These are phyloP conservation scores for Catunica adiposa DNA, from an alignment of 2,329 filamentous ascomycete genomes.

Conservation along the genomic window DNA sequence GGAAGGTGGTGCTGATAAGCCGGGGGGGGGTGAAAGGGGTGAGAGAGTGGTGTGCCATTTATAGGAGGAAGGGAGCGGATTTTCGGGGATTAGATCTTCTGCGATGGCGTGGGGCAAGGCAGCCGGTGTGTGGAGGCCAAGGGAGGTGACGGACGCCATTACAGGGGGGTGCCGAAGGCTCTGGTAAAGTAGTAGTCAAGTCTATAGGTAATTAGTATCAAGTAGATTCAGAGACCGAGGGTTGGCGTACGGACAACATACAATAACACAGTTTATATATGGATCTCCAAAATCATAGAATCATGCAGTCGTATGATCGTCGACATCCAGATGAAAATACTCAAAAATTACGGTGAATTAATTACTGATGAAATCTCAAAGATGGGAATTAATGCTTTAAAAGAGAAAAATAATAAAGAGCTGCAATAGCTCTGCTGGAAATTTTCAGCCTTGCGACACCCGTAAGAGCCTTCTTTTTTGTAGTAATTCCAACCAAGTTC, in stretches of 20 bases:
- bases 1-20: background rate
- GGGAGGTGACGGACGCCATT: slow-evolving; percentile 83
- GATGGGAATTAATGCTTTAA: too few relatives aligned
- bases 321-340: too few relatives aligned
- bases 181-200: background rate
- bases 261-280: too few relatives aligned
- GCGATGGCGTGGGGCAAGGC: slow-evolving; percentile 68
- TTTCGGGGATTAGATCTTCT: slow-evolving; percentile 56
- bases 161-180: background rate
- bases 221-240: too few relatives aligned
- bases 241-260: too few relatives aligned
- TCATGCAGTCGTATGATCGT: too few relatives aligned
- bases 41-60: slow-evolving; percentile 46
- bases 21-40: background rate
- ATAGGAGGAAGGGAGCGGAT: slow-evolving; percentile 52
- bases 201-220: background rate
- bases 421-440: too few relatives aligned
- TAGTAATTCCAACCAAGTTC: background rate
- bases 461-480: background rate
- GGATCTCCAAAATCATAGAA: too few relatives aligned
- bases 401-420: too few relatives aligned
- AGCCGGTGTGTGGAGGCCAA: slow-evolving; percentile 78
- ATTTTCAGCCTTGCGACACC: too few relatives aligned
- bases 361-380: too few relatives aligned
- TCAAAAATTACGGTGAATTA: too few relatives aligned